A percentile compares a stretch with the other conserved stretches of the same genome.
Conservation (phyloP, 1,284 basidiomycete species). For the Marasmius fiardii region DNA sequence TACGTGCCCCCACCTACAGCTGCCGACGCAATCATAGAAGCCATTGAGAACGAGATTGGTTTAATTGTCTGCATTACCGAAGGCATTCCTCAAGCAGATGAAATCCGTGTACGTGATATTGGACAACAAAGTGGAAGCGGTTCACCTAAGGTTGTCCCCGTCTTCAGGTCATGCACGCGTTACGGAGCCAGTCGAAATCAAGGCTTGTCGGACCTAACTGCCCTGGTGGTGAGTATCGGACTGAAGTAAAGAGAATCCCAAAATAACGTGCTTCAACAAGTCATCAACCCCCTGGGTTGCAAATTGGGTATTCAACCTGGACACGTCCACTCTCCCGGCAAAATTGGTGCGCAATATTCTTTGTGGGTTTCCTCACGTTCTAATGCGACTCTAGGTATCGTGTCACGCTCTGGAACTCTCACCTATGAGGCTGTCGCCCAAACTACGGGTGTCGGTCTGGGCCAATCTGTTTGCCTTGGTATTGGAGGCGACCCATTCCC, state of each 20-base stretch:
- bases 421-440: slow-evolving; percentile 93
- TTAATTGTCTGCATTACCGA: slow-evolving; percentile 97
- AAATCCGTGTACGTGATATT: slow-evolving; percentile 70
- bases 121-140: neutral
- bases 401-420: slow-evolving; percentile 93
- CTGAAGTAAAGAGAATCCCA: neutral
- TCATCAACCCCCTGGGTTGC: slow-evolving; percentile 96
- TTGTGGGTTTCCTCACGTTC: slow-evolving; percentile 6
- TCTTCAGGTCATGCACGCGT: slow-evolving; percentile 83
- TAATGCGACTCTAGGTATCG: slow-evolving; percentile 66
- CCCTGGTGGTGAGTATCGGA: slow-evolving; percentile 60
- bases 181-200: slow-evolving; percentile 92
- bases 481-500: slow-evolving; percentile 99
- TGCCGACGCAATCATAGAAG: slow-evolving; percentile 95
- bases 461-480: slow-evolving; percentile 95
- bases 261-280: slow-evolving; percentile 23
- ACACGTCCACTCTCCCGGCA: slow-evolving; percentile 94
- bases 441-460: slow-evolving; percentile 94
- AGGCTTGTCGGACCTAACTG: slow-evolving; percentile 97
- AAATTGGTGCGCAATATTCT: slow-evolving; percentile 65
- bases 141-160: neutral
- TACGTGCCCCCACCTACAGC: slow-evolving; percentile 94
- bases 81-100: slow-evolving; percentile 94
- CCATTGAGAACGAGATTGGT: slow-evolving; percentile 95
- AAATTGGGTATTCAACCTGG: slow-evolving; percentile 99